Evolutionary conservation across 306 rosid genomes (phyloP), one percentile per base, ranked within the genome.

Genomic region (Corylus avellana): DNA sequence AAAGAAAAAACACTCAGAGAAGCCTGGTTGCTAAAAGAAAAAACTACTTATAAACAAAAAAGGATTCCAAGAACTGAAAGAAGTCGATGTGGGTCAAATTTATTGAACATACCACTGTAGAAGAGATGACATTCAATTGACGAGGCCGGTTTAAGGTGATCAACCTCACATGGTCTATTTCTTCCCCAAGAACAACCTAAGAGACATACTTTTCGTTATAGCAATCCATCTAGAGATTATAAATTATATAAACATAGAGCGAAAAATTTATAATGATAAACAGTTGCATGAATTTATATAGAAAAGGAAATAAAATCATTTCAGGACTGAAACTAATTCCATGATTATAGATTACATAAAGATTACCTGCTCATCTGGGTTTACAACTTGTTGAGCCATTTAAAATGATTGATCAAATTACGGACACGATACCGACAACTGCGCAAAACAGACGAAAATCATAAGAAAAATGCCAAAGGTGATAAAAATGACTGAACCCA

Each of bases 81-180:
- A 32, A 75, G 9, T 68, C 47, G 29, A 72, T 42, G 12, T 4
- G 58, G 67, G 53, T 58, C 12, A 18, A 79, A 18, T 20, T 18
- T 14, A 44, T 7, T 47, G 8, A 54, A 79, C 75, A 53, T 83
- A 91, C 97, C 86, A 89, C 86, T 81, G 85, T 78, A 51, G 94
- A 87, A 51, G 98, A 91, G 84, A 95, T 95, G 70, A 96, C 97
- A 87, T 92, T 95, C 86, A 95, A 78, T 58, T 90, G 96, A 59
- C 84, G 89, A 7, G 98, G 97, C 59, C 91, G 76, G 83, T 95
- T 95, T 85, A 95, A 83, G 35, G 97, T 91, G 85, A 91, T 68
- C 86, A 92, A 74, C 85, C 97, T 91, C 56, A 91, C 98, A 70
- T 78, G 80, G 12, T 84, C 93, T 51, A 84, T 72, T 86, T 95